A percentile compares a stretch with the other conserved stretches of the same genome.
phyloP scores from a whole-genome alignment of 1,139 yeast species.

The Debaryomycetaceae sp. region DNA sequence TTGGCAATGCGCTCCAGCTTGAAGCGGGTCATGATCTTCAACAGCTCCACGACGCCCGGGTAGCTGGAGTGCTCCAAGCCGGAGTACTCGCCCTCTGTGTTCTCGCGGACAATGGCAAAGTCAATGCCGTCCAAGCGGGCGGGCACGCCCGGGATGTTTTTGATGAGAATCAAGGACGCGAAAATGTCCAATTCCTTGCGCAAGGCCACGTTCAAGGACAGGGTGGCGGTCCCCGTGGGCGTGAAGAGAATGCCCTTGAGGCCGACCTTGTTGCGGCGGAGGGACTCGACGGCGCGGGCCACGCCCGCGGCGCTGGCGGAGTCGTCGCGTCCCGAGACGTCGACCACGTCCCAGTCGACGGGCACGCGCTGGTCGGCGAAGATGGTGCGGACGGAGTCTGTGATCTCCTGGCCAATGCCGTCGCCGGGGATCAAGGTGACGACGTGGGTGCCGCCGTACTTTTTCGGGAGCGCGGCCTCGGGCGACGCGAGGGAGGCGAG shows the following conservation, averaged over 20 bases:
- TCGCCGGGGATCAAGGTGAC: slow-evolving; percentile 94
- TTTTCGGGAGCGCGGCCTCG: slow-evolving; percentile 68
- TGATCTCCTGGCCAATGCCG: slow-evolving; percentile 95
- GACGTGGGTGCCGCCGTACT: slow-evolving; percentile 89
- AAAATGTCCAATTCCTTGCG: slow-evolving; percentile 93
- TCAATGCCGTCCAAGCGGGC: slow-evolving; percentile 83
- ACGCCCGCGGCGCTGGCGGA: slow-evolving; percentile 50
- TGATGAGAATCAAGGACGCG: slow-evolving; percentile 87
- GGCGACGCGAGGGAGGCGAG: slow-evolving; percentile 43
- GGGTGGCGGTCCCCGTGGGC: slow-evolving; percentile 50
- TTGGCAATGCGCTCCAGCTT: slow-evolving; percentile 96
- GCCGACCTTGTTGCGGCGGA: slow-evolving; percentile 95
- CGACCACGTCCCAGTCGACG: slow-evolving; percentile 87
- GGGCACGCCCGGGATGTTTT: slow-evolving; percentile 90
- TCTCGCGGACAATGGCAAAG: slow-evolving; percentile 92
- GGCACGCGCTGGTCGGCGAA: slow-evolving; percentile 83
- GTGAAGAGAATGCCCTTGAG: slow-evolving; percentile 93
- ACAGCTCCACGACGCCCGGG: slow-evolving; percentile 95
- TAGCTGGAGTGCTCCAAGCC: slow-evolving; percentile 97
- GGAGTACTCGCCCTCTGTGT: slow-evolving; percentile 96
- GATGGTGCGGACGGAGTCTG: slow-evolving; percentile 86
- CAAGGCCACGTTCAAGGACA: slow-evolving; percentile 86
- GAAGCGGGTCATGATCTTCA: slow-evolving; percentile 88
- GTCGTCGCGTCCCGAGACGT: slow-evolving; percentile 72
- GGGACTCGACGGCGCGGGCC: slow-evolving; percentile 79